These are phyloP conservation scores for Boletus subparvulus DNA, from an alignment of 768 basidiomycete genomes.

Conservation along the genomic window DNA sequence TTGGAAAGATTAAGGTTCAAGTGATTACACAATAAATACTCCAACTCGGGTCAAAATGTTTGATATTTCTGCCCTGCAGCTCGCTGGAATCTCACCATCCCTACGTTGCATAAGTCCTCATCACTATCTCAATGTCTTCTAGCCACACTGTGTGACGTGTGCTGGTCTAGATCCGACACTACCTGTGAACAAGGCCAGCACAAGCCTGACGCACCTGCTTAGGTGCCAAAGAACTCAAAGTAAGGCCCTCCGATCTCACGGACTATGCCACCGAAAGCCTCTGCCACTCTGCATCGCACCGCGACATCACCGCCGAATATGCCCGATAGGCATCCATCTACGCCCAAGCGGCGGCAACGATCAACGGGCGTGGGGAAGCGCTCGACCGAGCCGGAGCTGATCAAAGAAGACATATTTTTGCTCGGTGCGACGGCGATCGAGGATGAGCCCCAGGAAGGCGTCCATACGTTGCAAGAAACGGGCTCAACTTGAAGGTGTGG, in stretches of 20 bases:
- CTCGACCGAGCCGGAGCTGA: constrained; percentile 92
- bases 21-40: no score
- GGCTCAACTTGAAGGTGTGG: constrained; percentile 99
- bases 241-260: constrained; percentile 22
- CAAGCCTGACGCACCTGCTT: no score
- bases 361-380: constrained; percentile 93
- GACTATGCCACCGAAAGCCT: constrained; percentile 97
- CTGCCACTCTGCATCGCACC: constrained; percentile 74
- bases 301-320: constrained; percentile 96
- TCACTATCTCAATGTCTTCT: no score
- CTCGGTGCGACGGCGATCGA: constrained; percentile 98
- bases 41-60: no score
- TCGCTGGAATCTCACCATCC: no score
- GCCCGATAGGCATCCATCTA: constrained; percentile 85
- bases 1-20: no score
- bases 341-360: constrained; percentile 88
- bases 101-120: no score
- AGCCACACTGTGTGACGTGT: no score
- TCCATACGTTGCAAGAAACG: constrained; percentile 86
- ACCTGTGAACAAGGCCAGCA: no score
- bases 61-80: no score
- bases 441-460: constrained; percentile 97
- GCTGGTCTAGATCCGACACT: no score
- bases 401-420: constrained; percentile 92
- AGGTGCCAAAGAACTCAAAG: no score